These are phyloP conservation scores for Euphorbia tirucalli DNA, from an alignment of 345 rosid genomes.

Conservation along the genomic window DNA sequence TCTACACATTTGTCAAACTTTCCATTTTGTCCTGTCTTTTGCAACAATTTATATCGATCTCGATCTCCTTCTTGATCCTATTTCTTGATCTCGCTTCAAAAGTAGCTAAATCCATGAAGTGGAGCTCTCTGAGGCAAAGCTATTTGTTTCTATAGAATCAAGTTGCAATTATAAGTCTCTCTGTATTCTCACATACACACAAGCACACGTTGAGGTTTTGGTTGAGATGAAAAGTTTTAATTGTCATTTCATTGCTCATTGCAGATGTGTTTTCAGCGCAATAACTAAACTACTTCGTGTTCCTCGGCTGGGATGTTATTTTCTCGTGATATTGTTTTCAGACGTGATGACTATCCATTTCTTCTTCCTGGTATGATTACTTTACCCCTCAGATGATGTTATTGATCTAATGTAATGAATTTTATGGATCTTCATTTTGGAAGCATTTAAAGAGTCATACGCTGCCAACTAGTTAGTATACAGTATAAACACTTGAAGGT, in stretches of 20 bases:
- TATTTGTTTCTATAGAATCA: background rate
- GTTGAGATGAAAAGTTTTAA: constrained; percentile 1
- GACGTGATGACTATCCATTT: constrained; percentile 96
- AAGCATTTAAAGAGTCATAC: background rate
- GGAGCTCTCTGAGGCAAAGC: background rate
- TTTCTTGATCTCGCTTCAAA: background rate
- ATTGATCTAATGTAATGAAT: background rate
- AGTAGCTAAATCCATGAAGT: background rate
- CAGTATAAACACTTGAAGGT: no score
- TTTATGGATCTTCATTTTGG: background rate
- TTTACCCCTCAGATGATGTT: background rate
- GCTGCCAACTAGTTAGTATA: background rate
- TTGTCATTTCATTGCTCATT: constrained; percentile 9
- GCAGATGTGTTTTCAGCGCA: constrained; percentile 94
- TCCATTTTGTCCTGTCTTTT: background rate
- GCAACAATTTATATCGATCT: no score
- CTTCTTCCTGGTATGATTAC: constrained; percentile 77
- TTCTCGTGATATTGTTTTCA: constrained; percentile 84
- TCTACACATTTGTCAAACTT: background rate
- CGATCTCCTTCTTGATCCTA: no score
- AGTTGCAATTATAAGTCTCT: background rate
- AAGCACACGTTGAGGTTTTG: background rate
- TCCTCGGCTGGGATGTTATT: constrained; percentile 89
- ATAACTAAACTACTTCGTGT: constrained; percentile 67
- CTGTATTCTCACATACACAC: background rate